Evolutionary conservation across 2,329 filamentous ascomycete species (phyloP).

Genomic region (Ambrosiella xylebori): DNA sequence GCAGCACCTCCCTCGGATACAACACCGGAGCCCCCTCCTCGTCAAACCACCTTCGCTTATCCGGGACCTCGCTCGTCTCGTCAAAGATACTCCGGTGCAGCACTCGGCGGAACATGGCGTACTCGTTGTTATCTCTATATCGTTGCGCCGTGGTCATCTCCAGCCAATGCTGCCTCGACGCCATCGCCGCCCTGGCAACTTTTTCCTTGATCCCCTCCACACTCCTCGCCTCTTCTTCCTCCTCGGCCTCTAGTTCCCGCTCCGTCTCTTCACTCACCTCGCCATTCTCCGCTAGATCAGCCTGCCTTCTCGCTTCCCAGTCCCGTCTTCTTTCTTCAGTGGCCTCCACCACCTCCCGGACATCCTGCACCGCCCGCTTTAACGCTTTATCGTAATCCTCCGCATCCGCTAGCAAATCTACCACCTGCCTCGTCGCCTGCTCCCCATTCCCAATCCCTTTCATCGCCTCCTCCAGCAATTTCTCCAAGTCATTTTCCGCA

Average conservation of each 20-base stretch:
- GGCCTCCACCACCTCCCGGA: background rate
- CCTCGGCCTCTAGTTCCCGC: background rate
- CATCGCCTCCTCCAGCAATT: conserved; percentile 2
- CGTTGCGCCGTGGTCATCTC: conserved; percentile 26
- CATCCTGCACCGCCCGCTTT: conserved; percentile 14
- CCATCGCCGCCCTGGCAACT: background rate
- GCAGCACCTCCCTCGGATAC: conserved; percentile 12
- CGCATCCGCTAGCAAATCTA: conserved; percentile 32
- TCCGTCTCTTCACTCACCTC: background rate
- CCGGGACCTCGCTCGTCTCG: conserved; percentile 33
- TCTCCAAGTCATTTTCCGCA: conserved; percentile 3
- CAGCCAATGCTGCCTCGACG: conserved; percentile 15
- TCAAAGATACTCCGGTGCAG: conserved; percentile 37
- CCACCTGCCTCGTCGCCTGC: conserved; percentile 27
- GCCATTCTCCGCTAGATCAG: background rate
- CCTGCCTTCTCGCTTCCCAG: background rate
- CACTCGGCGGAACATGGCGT: conserved; percentile 38
- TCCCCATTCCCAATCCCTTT: conserved; percentile 21
- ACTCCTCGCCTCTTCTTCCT: conserved; percentile 4
- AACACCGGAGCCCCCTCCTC: conserved; percentile 25
- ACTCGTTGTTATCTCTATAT: conserved; percentile 41
- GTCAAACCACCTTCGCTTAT: conserved; percentile 37
- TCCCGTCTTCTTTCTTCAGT: background rate
- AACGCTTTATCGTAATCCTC: conserved; percentile 29
- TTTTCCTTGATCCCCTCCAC: background rate